A percentile compares a stretch with the other conserved stretches of the same genome.
These are phyloP conservation scores for Metschnikowia cubensis DNA, from an alignment of 805 yeast species.

Conservation along the genomic window DNA sequence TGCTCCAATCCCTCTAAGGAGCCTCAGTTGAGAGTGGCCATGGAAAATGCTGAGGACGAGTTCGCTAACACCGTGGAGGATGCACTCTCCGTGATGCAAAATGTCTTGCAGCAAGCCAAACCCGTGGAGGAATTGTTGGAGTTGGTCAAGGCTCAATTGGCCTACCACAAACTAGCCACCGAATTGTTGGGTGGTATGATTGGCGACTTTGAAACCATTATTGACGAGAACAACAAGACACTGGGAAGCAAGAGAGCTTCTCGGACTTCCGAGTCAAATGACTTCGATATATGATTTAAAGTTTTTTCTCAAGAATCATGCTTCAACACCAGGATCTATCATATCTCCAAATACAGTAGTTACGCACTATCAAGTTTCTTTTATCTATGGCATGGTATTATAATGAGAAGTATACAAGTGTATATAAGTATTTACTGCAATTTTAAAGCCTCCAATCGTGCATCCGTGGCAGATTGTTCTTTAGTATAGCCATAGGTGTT, in stretches of 20 bases:
- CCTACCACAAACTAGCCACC: conserved; percentile 71
- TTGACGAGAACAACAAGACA: conserved; percentile 41
- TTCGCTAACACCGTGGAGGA: conserved; percentile 88
- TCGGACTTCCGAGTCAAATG: conserved; percentile 19
- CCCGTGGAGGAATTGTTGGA: conserved; percentile 65
- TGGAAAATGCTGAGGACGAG: conserved; percentile 84
- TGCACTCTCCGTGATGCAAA: conserved; percentile 78
- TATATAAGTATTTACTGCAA: conserved; percentile 5
- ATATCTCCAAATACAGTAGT: too few species aligned
- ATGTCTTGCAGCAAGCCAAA: conserved; percentile 66
- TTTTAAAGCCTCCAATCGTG: conserved; percentile 16
- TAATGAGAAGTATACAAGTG: neutral
- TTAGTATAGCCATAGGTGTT: conserved; percentile 24
- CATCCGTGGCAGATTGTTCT: conserved; percentile 17
- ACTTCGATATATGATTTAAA: conserved; percentile 22
- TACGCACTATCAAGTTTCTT: too few species aligned
- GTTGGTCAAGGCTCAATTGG: conserved; percentile 73
- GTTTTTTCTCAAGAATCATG: neutral
- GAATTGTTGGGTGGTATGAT: conserved; percentile 62
- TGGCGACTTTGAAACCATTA: conserved; percentile 58
- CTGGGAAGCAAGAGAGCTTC: conserved; percentile 14
- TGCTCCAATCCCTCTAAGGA: conserved; percentile 49
- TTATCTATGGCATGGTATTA: neutral
- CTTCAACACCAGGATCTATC: neutral
- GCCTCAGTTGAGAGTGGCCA: conserved; percentile 67